Evolutionary conservation across 371 early-diverging fungal genomes (phyloP).

Genomic region (Mucor plumbeus): DNA sequence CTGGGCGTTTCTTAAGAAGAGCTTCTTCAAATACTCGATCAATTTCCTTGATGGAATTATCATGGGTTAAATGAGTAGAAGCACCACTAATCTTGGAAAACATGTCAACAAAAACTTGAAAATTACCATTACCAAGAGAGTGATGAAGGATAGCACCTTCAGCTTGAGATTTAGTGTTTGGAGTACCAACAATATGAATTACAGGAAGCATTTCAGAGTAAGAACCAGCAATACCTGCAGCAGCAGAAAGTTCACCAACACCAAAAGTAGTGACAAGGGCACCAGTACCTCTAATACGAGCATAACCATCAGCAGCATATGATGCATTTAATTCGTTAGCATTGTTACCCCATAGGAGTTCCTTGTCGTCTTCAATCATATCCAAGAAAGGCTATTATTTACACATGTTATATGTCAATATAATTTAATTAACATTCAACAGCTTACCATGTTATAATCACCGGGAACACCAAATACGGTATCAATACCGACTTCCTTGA

Average conservation of each 20-base stretch:
- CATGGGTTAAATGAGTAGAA: conserved; percentile 33
- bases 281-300: conserved; percentile 40
- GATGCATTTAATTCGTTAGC: conserved; percentile 54
- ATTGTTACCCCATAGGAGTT: conserved; percentile 45
- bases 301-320: conserved; percentile 63
- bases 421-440: no score
- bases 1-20: conserved; percentile 34
- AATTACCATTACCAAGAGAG: conserved; percentile 61
- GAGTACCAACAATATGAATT: conserved; percentile 59
- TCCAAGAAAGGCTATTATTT: conserved; percentile 36
- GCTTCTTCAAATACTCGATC: conserved; percentile 41
- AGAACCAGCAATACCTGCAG: conserved; percentile 60
- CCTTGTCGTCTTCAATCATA: conserved; percentile 41
- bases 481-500: conserved; percentile 51
- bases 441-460: conserved; percentile 54
- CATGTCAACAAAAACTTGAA: conserved; percentile 46
- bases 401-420: no score
- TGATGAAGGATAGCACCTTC: conserved; percentile 56
- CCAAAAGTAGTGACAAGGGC: conserved; percentile 62
- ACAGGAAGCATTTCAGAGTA: conserved; percentile 61
- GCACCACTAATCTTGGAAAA: conserved; percentile 43
- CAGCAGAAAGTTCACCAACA: conserved; percentile 58
- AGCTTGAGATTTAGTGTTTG: conserved; percentile 47
- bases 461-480: conserved; percentile 55
- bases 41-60: conserved; percentile 43